phyloP scores from a whole-genome alignment of 257 asterid species.

The Eustoma russellianum region DNA sequence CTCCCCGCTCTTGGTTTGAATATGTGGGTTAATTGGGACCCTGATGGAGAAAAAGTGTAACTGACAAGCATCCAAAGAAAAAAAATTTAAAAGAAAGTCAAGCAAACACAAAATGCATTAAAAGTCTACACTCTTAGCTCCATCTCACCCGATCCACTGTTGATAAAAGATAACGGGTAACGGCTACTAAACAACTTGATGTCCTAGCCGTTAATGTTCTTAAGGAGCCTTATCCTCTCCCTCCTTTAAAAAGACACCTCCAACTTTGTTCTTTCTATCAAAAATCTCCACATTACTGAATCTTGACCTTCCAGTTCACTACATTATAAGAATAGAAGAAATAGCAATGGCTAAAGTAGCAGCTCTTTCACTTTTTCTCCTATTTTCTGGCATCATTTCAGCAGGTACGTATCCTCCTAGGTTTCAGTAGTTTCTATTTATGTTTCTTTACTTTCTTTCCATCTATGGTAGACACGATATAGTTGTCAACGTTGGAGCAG shows the following conservation, averaged over 20 bases:
- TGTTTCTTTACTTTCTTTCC: background rate
- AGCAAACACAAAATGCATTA: too few relatives aligned
- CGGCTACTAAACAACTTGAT: too few relatives aligned
- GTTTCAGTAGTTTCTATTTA: background rate
- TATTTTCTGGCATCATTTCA: constrained; percentile 19
- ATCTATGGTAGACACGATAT: background rate
- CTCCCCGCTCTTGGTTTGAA: too few relatives aligned
- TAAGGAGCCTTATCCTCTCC: background rate
- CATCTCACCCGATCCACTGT: too few relatives aligned
- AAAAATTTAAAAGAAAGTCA: too few relatives aligned
- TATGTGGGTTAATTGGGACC: too few relatives aligned
- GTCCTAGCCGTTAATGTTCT: constrained; percentile 2
- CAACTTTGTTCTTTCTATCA: background rate
- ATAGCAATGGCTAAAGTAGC: constrained; percentile 28
- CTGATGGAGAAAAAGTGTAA: too few relatives aligned
- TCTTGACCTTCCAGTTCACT: background rate
- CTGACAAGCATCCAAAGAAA: too few relatives aligned
- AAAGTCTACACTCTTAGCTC: too few relatives aligned
- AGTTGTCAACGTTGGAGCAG: too few relatives aligned
- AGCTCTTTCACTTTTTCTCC: constrained; percentile 8
- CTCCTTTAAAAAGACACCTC: background rate
- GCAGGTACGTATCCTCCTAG: constrained; percentile 21
- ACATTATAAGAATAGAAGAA: background rate
- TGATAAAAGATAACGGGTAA: too few relatives aligned
- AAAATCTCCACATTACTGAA: background rate